Conservation (phyloP, 2,329 filamentous ascomycete species). For the Hypoxylon sp. region DNA sequence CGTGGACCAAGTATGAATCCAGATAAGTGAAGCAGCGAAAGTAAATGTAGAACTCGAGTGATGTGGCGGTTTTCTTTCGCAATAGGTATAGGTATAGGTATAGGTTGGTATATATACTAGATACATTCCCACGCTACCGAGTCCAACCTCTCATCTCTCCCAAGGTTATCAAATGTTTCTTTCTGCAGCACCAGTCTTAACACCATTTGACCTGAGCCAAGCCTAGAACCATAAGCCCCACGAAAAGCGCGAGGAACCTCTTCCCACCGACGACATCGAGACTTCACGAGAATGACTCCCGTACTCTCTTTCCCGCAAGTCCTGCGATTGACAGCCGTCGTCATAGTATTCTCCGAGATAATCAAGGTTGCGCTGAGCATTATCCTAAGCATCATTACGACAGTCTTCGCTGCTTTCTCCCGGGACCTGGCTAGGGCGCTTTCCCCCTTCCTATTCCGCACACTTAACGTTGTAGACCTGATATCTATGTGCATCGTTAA, state of each 20-base stretch:
- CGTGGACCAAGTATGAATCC: neutral
- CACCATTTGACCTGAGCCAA: neutral
- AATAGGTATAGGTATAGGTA: no score
- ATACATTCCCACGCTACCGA: neutral
- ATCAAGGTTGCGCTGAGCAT: neutral
- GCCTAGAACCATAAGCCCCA: neutral
- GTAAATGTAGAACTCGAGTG: neutral
- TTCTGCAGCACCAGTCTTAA: conserved; percentile 5
- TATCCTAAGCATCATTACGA: neutral
- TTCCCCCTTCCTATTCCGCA: neutral
- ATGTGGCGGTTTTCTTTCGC: neutral
- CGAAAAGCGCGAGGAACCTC: neutral
- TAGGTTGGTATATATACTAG: no score
- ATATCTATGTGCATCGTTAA: neutral
- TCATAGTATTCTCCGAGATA: neutral
- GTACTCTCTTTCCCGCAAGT: neutral
- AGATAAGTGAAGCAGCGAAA: neutral
- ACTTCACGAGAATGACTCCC: neutral
- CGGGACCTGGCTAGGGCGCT: neutral
- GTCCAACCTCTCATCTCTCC: neutral
- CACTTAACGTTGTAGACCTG: neutral
- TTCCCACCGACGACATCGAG: neutral
- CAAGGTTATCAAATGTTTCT: neutral
- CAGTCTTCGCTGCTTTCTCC: neutral
- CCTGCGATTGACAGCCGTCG: neutral